Percentiles rank a stretch among this genome's conserved stretches.
Conservation (phyloP, 495 filamentous ascomycete genomes). For the Rusavskia elegans region DNA sequence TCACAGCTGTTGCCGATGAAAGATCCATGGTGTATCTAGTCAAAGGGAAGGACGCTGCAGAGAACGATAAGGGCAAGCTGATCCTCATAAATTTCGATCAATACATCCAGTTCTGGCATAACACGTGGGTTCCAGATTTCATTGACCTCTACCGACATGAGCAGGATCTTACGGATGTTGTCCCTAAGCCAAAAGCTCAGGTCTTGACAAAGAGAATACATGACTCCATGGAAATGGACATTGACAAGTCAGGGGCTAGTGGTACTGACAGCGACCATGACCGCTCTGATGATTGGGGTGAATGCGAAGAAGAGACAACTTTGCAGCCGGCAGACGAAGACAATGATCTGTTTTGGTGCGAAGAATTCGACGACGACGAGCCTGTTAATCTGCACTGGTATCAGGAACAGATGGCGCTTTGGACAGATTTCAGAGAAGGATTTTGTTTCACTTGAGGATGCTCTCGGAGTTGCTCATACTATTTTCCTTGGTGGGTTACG, state of each 20-base stretch:
- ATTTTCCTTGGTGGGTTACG: no score
- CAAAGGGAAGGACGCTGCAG: slow-evolving; percentile 28
- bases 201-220: neutral
- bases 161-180: neutral
- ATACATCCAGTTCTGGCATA: slow-evolving; percentile 20
- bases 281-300: no score
- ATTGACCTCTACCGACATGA: neutral
- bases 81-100: slow-evolving; percentile 53
- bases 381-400: neutral
- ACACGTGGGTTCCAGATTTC: neutral
- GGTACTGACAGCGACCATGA: no score
- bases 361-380: neutral
- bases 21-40: slow-evolving; percentile 38
- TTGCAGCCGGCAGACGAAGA: neutral
- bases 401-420: neutral
- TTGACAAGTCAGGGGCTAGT: no score
- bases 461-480: no score
- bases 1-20: slow-evolving; percentile 43
- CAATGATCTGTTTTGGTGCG: neutral
- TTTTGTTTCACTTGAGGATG: neutral
- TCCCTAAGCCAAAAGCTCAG: neutral
- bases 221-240: no score
- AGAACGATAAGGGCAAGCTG: slow-evolving; percentile 27
- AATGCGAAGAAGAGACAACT: no score
- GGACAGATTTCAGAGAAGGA: neutral